phyloP scores from a whole-genome alignment of 305 asterid genomes.

The Fraxinus greggii region DNA sequence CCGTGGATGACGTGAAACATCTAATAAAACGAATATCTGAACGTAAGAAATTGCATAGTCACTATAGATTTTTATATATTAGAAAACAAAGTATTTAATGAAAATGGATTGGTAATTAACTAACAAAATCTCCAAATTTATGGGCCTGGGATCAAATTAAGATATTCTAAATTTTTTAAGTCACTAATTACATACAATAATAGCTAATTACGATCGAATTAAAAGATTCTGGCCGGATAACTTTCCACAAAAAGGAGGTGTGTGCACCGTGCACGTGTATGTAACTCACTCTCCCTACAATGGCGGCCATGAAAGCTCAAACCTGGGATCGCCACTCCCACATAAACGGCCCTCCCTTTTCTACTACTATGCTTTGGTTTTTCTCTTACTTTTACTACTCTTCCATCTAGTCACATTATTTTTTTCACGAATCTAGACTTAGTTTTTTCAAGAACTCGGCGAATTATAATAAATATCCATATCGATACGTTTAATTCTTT shows the following conservation, averaged over 20 bases:
- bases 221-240: background rate
- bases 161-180: background rate
- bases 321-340: slow-evolving; percentile 38
- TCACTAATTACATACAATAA: background rate
- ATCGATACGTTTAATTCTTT: background rate
- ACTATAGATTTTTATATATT: too few relatives aligned
- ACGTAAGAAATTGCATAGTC: too few relatives aligned
- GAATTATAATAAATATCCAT: background rate
- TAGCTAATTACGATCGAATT: slow-evolving; percentile 3
- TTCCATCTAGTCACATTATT: background rate
- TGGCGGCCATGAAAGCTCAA: slow-evolving; percentile 40
- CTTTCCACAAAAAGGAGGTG: background rate
- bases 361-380: slow-evolving; percentile 49
- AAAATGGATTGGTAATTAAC: background rate
- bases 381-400: slow-evolving; percentile 27
- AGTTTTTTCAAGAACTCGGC: background rate
- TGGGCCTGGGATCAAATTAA: background rate
- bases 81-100: too few relatives aligned
- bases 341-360: slow-evolving; percentile 43
- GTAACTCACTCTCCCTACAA: slow-evolving; percentile 36
- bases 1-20: too few relatives aligned
- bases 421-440: slow-evolving; percentile 15
- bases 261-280: slow-evolving; percentile 37
- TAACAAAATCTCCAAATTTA: background rate
- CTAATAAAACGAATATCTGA: too few relatives aligned